These are phyloP conservation scores for Eremochloa ophiuroides DNA, from an alignment of 176 grass and related monocot species.

Conservation along the genomic window DNA sequence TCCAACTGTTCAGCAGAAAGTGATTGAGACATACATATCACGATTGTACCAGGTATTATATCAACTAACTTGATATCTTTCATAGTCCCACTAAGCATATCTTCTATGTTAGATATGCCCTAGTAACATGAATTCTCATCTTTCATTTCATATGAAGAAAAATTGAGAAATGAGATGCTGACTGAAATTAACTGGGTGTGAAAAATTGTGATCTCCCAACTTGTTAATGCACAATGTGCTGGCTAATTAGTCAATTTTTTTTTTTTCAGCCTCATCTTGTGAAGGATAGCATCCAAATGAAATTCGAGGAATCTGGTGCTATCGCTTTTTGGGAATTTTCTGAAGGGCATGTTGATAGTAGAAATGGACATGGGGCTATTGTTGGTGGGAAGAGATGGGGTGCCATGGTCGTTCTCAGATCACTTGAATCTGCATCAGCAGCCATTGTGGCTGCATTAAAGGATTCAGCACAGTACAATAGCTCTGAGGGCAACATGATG, in stretches of 20 bases:
- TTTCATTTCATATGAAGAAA: background rate
- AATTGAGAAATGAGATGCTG: background rate
- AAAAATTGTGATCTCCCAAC: conserved; percentile 13
- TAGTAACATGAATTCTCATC: conserved; percentile 3
- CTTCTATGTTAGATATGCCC: background rate
- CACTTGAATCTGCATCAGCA: conserved; percentile 49
- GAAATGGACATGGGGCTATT: conserved; percentile 26
- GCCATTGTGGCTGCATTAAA: conserved; percentile 65
- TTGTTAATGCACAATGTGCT: conserved; percentile 4
- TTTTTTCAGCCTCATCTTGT: conserved; percentile 78
- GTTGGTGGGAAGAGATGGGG: conserved; percentile 59
- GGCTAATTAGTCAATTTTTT: conserved; percentile 27
- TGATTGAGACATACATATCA: conserved; percentile 84
- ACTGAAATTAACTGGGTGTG: background rate
- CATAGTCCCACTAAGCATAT: background rate
- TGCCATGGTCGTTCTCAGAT: conserved; percentile 81
- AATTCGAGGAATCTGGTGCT: conserved; percentile 57
- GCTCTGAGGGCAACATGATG: conserved; percentile 69
- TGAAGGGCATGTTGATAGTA: conserved; percentile 48
- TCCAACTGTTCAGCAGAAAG: conserved; percentile 74
- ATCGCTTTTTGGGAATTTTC: conserved; percentile 78
- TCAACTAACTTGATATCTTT: background rate
- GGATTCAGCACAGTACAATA: conserved; percentile 26
- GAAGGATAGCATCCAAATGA: conserved; percentile 70
- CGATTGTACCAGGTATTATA: conserved; percentile 79